A percentile compares a stretch with the other conserved stretches of the same genome.
phyloP scores from a whole-genome alignment of 192 early-diverging fungal genomes.

The Lunasporangiospora selenospora region DNA sequence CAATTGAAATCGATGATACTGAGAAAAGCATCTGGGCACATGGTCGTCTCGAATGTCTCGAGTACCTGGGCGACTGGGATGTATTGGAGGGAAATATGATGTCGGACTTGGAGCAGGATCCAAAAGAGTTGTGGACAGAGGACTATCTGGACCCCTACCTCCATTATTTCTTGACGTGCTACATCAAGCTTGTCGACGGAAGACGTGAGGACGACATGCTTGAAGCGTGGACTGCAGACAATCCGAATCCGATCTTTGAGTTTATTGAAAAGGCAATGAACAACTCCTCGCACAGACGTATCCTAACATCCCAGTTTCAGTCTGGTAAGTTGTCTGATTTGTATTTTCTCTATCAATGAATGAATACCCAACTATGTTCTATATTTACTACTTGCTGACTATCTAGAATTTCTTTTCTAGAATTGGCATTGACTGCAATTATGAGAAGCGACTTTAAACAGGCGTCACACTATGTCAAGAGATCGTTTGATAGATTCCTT shows the following conservation, averaged over 20 bases:
- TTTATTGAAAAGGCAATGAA: slow-evolving; percentile 56
- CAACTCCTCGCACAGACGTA: slow-evolving; percentile 16
- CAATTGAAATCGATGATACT: slow-evolving; percentile 47
- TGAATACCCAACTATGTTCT: no score
- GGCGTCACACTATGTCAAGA: slow-evolving; percentile 51
- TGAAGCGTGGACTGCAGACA: slow-evolving; percentile 52
- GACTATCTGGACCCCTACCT: slow-evolving; percentile 61
- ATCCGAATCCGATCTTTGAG: slow-evolving; percentile 59
- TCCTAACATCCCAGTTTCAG: slow-evolving; percentile 43
- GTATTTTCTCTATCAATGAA: no score
- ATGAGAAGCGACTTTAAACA: slow-evolving; percentile 50
- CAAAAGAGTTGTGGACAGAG: slow-evolving; percentile 59
- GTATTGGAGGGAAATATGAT: slow-evolving; percentile 56
- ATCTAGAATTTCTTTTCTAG: slow-evolving; percentile 24
- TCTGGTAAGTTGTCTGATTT: slow-evolving; percentile 37
- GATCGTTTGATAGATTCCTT: slow-evolving; percentile 53
- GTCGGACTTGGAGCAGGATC: slow-evolving; percentile 58
- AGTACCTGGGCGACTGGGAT: slow-evolving; percentile 71
- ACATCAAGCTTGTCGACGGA: slow-evolving; percentile 56
- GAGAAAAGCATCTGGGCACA: slow-evolving; percentile 57
- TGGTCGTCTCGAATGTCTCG: slow-evolving; percentile 65
- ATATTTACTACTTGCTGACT: no score
- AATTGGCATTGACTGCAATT: slow-evolving; percentile 52
- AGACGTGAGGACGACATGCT: slow-evolving; percentile 47
- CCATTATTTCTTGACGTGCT: slow-evolving; percentile 59